phyloP scores from a whole-genome alignment of 768 basidiomycete genomes.

The Pulveroboletus ravenelii region DNA sequence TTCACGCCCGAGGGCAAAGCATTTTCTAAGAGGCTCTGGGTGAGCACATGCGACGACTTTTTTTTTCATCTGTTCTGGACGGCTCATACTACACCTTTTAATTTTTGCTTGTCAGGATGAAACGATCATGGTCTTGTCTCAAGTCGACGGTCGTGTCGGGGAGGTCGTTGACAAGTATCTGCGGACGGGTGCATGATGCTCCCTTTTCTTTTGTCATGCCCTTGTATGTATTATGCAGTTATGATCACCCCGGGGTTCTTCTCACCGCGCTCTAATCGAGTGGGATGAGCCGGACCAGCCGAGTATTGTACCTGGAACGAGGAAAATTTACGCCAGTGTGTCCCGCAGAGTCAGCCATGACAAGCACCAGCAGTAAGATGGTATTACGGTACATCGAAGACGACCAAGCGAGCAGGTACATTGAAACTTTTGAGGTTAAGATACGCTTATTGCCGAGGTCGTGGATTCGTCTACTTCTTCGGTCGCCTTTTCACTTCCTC shows the following conservation, averaged over 20 bases:
- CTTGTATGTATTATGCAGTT: neutral
- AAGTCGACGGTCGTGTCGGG: constrained; percentile 11
- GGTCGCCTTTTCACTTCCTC: constrained; percentile 75
- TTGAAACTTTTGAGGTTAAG: neutral
- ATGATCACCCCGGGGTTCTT: neutral
- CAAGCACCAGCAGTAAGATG: constrained; percentile 2
- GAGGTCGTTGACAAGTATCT: constrained; percentile 15
- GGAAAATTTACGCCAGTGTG: neutral
- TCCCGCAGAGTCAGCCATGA: neutral
- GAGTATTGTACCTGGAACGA: neutral
- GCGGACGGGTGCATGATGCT: neutral
- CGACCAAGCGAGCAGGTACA: constrained; percentile 2
- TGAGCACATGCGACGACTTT: constrained; percentile 3
- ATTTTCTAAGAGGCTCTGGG: constrained; percentile 27
- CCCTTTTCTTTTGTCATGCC: neutral
- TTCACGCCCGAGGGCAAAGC: constrained; percentile 25
- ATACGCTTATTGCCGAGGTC: neutral
- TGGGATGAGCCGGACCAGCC: neutral
- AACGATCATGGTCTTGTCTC: constrained; percentile 14
- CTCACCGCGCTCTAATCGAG: no score
- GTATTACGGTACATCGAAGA: constrained; percentile 14
- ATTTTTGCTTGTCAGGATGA: constrained; percentile 4
- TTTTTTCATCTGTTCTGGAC: neutral
- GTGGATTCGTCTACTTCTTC: constrained; percentile 24
- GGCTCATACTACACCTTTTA: neutral